These are phyloP conservation scores for Tolypocladium ophioglossoides DNA, from an alignment of 2,329 filamentous ascomycete species.

Conservation along the genomic window DNA sequence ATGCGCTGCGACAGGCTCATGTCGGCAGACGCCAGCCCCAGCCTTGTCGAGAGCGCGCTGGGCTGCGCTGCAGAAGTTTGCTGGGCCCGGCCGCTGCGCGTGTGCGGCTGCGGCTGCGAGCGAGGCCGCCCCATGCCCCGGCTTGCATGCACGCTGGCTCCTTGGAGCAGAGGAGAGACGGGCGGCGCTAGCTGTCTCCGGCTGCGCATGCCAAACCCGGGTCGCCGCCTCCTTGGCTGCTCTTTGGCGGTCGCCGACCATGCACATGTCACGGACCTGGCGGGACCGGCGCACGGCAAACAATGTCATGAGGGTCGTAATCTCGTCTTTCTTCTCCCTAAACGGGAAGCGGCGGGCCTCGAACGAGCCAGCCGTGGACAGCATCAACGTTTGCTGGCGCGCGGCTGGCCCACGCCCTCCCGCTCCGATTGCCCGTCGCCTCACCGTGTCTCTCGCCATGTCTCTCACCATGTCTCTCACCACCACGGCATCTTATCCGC, in stretches of 20 bases:
- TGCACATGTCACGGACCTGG: neutral
- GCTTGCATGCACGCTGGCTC: neutral
- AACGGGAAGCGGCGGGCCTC: neutral
- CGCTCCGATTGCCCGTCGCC: neutral
- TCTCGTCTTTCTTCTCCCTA: neutral
- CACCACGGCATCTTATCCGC: neutral
- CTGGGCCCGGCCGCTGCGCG: too few relatives aligned
- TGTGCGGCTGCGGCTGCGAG: too few relatives aligned
- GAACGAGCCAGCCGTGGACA: neutral
- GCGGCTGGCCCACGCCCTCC: neutral
- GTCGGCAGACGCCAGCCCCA: neutral
- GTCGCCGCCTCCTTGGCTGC: neutral
- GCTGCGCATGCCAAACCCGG: neutral
- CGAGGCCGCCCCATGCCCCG: too few relatives aligned
- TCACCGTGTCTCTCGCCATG: too few relatives aligned
- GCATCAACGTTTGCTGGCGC: neutral
- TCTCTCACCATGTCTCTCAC: neutral
- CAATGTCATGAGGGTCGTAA: neutral
- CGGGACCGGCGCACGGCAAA: neutral
- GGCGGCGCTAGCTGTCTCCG: neutral
- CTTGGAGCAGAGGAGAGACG: too few relatives aligned
- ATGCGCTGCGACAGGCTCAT: neutral
- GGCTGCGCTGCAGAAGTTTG: neutral
- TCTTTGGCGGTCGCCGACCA: neutral
- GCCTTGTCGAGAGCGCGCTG: neutral